Conservation (phyloP, 768 basidiomycete genomes). For the Lactarius trivialis region DNA sequence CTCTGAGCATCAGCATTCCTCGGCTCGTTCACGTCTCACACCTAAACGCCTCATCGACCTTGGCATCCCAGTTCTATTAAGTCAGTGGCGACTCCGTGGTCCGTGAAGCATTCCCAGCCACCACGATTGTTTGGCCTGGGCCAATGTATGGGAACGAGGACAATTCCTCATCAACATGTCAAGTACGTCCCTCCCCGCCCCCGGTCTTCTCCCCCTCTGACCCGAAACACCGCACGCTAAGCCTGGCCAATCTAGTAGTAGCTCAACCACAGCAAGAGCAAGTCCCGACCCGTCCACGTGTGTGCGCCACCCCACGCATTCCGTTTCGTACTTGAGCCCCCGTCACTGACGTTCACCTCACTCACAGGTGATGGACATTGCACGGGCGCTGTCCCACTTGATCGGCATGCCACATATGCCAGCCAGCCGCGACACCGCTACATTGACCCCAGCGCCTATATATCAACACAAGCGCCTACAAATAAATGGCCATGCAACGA, state of each 20-base stretch:
- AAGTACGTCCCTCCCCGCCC: conserved; percentile 44
- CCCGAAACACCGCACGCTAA: conserved; percentile 33
- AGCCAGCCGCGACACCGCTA: too few species aligned
- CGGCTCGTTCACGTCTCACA: conserved; percentile 94
- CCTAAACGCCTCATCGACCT: conserved; percentile 80
- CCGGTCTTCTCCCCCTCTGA: conserved; percentile 17
- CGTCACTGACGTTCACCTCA: not conserved
- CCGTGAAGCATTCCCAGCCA: conserved; percentile 70
- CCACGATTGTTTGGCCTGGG: conserved; percentile 84
- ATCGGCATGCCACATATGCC: conserved; percentile 56
- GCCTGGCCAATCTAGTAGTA: conserved; percentile 94
- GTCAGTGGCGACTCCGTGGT: conserved; percentile 86
- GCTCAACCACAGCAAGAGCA: conserved; percentile 80
- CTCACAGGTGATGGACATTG: conserved; percentile 82
- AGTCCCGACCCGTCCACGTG: conserved; percentile 90
- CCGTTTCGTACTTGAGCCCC: not conserved
- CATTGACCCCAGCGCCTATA: too few species aligned
- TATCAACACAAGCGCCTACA: too few species aligned
- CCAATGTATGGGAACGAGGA: conserved; percentile 94
- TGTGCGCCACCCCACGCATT: conserved; percentile 32
- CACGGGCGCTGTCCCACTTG: conserved; percentile 81
- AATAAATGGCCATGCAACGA: too few species aligned
- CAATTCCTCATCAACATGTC: conserved; percentile 86
- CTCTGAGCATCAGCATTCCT: conserved; percentile 64
- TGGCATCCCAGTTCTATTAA: conserved; percentile 81